These are phyloP conservation scores for Phytophthora ramorum DNA, from an alignment of 352 stramenopile species.

Conservation along the genomic window DNA sequence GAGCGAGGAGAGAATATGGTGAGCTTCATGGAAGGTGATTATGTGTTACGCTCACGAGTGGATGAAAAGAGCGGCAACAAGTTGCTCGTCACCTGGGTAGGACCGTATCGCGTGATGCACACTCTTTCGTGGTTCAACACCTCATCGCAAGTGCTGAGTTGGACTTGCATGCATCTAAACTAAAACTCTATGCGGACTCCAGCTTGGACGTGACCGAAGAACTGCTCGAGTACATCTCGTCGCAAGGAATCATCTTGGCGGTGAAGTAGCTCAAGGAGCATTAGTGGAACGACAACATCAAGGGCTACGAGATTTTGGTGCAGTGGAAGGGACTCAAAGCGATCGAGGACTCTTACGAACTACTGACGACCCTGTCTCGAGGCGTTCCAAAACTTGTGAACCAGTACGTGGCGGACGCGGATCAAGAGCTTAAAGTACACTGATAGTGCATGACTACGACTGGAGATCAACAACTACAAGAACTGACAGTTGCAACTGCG, in stretches of 20 bases:
- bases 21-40: slow-evolving; percentile 14
- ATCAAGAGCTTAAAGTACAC: no score
- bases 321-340: no score
- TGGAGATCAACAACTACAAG: no score
- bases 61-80: slow-evolving; percentile 10
- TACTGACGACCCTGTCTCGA: no score
- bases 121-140: slow-evolving; percentile 14
- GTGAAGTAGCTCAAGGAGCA: slow-evolving; percentile 1
- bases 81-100: slow-evolving; percentile 9
- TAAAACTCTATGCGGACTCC: slow-evolving; percentile 14
- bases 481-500: no score
- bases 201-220: slow-evolving; percentile 12
- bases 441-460: no score
- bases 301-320: slow-evolving; percentile 14
- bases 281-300: slow-evolving; percentile 7
- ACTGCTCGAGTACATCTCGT: slow-evolving; percentile 3
- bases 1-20: no score
- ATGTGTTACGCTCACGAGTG: slow-evolving; percentile 6
- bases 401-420: no score
- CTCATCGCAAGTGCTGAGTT: slow-evolving; percentile 9
- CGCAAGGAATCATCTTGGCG: slow-evolving; percentile 10
- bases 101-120: slow-evolving; percentile 6
- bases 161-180: slow-evolving; percentile 7
- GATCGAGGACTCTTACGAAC: no score
- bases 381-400: no score